Evolutionary conservation across 2,329 filamentous ascomycete species (phyloP).

Genomic region (Grosmannia huntii): DNA sequence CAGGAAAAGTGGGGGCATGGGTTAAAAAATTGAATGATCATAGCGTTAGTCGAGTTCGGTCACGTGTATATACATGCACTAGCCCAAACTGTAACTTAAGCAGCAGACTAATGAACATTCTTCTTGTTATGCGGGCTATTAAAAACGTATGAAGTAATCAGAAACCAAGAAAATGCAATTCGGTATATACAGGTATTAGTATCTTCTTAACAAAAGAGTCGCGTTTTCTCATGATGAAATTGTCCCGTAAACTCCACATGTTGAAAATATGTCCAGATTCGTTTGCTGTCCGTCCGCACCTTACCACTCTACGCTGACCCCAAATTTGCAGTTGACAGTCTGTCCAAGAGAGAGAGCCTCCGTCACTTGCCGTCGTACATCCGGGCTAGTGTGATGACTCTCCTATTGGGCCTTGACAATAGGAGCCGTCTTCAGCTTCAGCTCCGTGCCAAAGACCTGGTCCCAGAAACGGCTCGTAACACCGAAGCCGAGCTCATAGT

Average conservation of each 20-base stretch:
- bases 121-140: not conserved
- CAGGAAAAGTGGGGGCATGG: not conserved
- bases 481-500: conserved; percentile 95
- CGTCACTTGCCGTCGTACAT: not conserved
- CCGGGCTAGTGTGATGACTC: not conserved
- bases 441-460: conserved; percentile 75
- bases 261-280: not conserved
- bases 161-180: not conserved
- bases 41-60: not conserved
- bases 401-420: conserved; percentile 23
- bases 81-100: too few species aligned
- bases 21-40: not conserved
- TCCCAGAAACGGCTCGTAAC: conserved; percentile 98
- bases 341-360: not conserved
- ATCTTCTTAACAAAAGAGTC: not conserved
- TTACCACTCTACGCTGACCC: not conserved
- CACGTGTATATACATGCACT: not conserved
- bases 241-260: not conserved
- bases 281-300: not conserved
- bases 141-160: not conserved
- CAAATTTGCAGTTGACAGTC: too few species aligned
- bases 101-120: too few species aligned
- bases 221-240: not conserved
- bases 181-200: not conserved
- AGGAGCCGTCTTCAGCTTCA: conserved; percentile 24